Percentiles rank a stretch among this genome's conserved stretches.
Conservation (phyloP, 2,329 filamentous ascomycete genomes). For the Herpomyces periplanetae region DNA sequence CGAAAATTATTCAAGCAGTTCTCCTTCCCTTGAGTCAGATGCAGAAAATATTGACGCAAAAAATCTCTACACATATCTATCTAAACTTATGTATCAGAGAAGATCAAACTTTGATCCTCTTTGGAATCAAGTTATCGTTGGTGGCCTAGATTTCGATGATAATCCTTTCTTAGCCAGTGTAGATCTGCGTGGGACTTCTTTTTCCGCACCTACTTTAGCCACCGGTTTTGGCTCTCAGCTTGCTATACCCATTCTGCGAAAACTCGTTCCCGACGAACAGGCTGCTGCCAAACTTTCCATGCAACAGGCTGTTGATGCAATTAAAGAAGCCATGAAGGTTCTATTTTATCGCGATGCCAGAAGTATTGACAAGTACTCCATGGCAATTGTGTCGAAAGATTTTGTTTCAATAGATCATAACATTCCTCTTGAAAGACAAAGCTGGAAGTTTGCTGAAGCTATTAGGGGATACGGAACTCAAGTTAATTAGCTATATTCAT, state of each 20-base stretch:
- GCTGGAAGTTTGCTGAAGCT: conserved; percentile 84
- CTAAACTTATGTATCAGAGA: conserved; percentile 80
- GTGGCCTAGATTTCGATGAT: conserved; percentile 33
- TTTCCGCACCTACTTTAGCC: conserved; percentile 47
- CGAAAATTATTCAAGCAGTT: conserved; percentile 32
- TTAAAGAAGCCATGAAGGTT: conserved; percentile 93
- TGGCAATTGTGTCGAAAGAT: conserved; percentile 56
- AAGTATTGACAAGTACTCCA: conserved; percentile 58
- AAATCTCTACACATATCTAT: conserved; percentile 82
- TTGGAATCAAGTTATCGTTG: conserved; percentile 82
- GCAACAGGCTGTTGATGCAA: conserved; percentile 36
- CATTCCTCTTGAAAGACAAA: conserved; percentile 70
- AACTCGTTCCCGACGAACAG: conserved; percentile 44
- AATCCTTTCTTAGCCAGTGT: conserved; percentile 66
- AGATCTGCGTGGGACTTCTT: conserved; percentile 73
- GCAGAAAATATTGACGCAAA: conserved; percentile 26
- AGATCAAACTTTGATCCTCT: conserved; percentile 83
- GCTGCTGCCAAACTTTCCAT: conserved; percentile 25
- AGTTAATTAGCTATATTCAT: too few relatives aligned
- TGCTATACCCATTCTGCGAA: conserved; percentile 61
- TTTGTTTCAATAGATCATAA: conserved; percentile 40
- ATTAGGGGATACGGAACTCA: conserved; percentile 91
- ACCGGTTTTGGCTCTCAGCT: conserved; percentile 80
- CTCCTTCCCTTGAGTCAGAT: conserved; percentile 6
- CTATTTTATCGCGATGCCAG: conserved; percentile 86